Evolutionary conservation across 1,284 basidiomycete genomes (phyloP), one percentile per base, ranked within the genome.

Genomic region (Tetrapyrgos nigripes): DNA sequence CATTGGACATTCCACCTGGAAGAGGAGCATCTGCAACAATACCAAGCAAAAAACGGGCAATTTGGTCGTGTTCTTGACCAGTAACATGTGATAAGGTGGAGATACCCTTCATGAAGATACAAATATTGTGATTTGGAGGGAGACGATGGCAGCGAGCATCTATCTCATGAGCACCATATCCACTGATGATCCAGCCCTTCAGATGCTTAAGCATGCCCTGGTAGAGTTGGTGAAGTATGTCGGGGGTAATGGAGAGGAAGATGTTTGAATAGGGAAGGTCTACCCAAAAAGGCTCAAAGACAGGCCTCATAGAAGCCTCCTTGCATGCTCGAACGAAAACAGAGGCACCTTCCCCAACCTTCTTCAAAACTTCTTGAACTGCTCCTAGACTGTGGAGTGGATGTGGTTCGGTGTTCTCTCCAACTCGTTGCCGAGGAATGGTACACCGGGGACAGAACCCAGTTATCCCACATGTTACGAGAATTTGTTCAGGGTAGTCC

Each of bases 101-200:
- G 37, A 80, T 76, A 0, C 79, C 79, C 10, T 74, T 73, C 3
- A 60, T 57, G 55, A 80, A 79, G 1, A 69, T 58, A 0, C 71
- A 68, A 3, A 76, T 59, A 23, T 71, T 62, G 52, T 73, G 72
- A 55, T 76, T 74, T 1, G 65, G 66, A 1, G 72, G 73, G 1
- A 75, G 35, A 1, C 68, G 56, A 1, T 62, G 62, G 46, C 68
- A 72, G 1, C 70, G 66, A 6, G 70, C 69, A 58, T 76, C 69
- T 11, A 77, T 63, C 50, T 77, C 70, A 2, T 51, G 21, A n/a
- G 11, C 50, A 21, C 24, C 31, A 23, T 23, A 40, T 5, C 5
- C 37, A 11, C 19, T n/a, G 37, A 40, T 40, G 19, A 63, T 64
- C 50, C 50, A 51, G 5, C 6, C 17, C 19, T 33, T 35, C 17